phyloP scores from a whole-genome alignment of 805 yeast genomes.

The Yamadazyma tumulicola region DNA sequence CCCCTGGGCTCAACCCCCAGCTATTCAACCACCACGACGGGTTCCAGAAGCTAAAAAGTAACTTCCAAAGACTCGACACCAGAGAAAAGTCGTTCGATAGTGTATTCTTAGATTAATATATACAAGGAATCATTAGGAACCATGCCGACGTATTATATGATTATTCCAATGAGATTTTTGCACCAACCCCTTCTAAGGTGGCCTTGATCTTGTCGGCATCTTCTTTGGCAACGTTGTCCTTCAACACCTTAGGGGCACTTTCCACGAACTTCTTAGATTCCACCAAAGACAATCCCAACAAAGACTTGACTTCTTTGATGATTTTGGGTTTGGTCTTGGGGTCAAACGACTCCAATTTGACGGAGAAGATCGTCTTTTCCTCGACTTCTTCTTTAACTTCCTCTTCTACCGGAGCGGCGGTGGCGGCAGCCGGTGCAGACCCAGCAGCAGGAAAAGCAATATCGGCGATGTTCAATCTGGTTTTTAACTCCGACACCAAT shows the following conservation, averaged over 20 bases:
- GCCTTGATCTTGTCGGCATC: constrained; percentile 96
- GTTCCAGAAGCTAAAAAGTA: not conserved
- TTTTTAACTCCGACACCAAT: constrained; percentile 73
- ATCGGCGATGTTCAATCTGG: constrained; percentile 88
- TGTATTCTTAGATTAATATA: constrained; percentile 4
- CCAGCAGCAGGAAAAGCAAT: constrained; percentile 78
- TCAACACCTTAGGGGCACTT: constrained; percentile 92
- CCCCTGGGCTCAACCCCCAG: not conserved
- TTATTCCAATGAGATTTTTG: constrained; percentile 85
- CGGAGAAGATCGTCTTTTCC: constrained; percentile 88
- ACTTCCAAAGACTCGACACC: constrained; percentile 1
- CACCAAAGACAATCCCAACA: constrained; percentile 88
- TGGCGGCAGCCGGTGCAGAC: constrained; percentile 52
- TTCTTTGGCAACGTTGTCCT: constrained; percentile 94
- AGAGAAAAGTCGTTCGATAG: not conserved
- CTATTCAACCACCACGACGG: not conserved
- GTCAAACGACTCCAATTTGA: constrained; percentile 91
- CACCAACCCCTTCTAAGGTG: constrained; percentile 91
- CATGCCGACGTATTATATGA: not conserved
- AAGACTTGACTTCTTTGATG: constrained; percentile 91
- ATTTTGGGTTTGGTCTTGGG: constrained; percentile 95
- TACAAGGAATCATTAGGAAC: constrained; percentile 4
- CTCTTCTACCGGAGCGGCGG: constrained; percentile 70
- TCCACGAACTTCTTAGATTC: constrained; percentile 98
- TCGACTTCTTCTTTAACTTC: constrained; percentile 74